Conservation (phyloP, 1,284 basidiomycete genomes). For the Clitocybe nebularis region DNA sequence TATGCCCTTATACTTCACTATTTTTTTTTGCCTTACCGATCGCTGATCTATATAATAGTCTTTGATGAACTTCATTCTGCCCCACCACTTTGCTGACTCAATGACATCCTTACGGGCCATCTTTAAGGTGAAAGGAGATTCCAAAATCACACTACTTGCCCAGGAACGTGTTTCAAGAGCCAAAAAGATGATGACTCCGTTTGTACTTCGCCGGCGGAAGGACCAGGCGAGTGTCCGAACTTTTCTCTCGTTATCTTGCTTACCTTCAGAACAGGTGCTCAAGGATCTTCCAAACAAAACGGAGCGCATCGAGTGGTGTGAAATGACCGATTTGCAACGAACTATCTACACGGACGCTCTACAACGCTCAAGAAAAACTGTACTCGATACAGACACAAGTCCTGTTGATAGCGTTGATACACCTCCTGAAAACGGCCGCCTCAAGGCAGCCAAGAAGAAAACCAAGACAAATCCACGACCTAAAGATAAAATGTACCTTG, state of each 20-base stretch:
- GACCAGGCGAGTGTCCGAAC: slow-evolving; percentile 56
- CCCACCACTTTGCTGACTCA: slow-evolving; percentile 80
- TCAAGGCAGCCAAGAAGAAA: slow-evolving; percentile 43
- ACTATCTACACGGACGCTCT: slow-evolving; percentile 86
- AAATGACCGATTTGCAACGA: slow-evolving; percentile 83
- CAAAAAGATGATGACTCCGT: slow-evolving; percentile 99
- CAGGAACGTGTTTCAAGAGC: slow-evolving; percentile 90
- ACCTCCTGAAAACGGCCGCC: slow-evolving; percentile 29
- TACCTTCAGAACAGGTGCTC: slow-evolving; percentile 60
- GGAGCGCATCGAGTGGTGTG: slow-evolving; percentile 92
- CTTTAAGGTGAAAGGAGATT: slow-evolving; percentile 93
- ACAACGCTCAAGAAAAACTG: slow-evolving; percentile 78
- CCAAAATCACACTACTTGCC: slow-evolving; percentile 82
- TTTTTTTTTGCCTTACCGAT: no score
- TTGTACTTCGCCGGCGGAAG: slow-evolving; percentile 93
- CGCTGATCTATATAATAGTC: slow-evolving; percentile 56
- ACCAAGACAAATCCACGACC: slow-evolving; percentile 36
- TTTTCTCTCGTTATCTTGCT: slow-evolving; percentile 3
- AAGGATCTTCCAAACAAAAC: slow-evolving; percentile 91
- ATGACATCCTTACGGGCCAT: slow-evolving; percentile 84
- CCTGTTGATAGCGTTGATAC: slow-evolving; percentile 32
- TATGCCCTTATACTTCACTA: slow-evolving; percentile 38
- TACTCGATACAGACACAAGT: slow-evolving; percentile 52
- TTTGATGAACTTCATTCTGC: slow-evolving; percentile 96
- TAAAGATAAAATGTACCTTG: slow-evolving; percentile 69